Evolutionary conservation across 140 eudicot genomes (phyloP).

Genomic region (Stevia rebaudiana): DNA sequence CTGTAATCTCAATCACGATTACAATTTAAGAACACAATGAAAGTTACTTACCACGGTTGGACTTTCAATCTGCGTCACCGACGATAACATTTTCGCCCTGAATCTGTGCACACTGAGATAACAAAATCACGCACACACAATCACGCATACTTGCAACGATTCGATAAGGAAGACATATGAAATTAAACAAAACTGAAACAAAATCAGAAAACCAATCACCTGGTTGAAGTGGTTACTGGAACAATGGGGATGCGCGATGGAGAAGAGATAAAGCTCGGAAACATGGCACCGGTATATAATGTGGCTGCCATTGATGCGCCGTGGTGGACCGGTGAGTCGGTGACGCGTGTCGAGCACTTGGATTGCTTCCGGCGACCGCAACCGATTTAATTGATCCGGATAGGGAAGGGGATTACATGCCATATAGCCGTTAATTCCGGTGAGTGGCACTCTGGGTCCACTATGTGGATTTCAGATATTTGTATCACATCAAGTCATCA

Average conservation of each 20-base stretch:
- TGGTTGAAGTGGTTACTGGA: conserved; percentile 22
- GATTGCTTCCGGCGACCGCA: conserved; percentile 5
- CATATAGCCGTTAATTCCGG: conserved; percentile 10
- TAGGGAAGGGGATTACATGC: conserved; percentile 16
- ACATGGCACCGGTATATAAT: neutral
- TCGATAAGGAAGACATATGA: neutral
- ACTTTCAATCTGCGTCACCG: conserved; percentile 37
- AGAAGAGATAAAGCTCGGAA: conserved; percentile 12
- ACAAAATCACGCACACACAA: neutral
- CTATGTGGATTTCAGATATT: neutral
- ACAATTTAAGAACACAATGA: neutral
- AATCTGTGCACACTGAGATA: conserved; percentile 14
- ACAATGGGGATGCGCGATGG: conserved; percentile 13
- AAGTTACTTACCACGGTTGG: conserved; percentile 44
- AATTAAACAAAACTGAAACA: neutral
- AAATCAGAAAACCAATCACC: conserved; percentile 9
- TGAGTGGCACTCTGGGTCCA: conserved; percentile 8
- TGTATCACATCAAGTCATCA: too few relatives aligned
- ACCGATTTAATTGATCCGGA: conserved; percentile 17
- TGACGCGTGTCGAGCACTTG: conserved; percentile 20
- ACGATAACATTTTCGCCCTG: conserved; percentile 36
- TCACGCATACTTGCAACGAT: neutral
- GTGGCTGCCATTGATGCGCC: conserved; percentile 18
- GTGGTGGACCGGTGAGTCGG: neutral
- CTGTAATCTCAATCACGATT: neutral